Evolutionary conservation across 768 basidiomycete genomes (phyloP), one percentile per base, ranked within the genome.

Genomic region (Gautieria morchelliformis): DNA sequence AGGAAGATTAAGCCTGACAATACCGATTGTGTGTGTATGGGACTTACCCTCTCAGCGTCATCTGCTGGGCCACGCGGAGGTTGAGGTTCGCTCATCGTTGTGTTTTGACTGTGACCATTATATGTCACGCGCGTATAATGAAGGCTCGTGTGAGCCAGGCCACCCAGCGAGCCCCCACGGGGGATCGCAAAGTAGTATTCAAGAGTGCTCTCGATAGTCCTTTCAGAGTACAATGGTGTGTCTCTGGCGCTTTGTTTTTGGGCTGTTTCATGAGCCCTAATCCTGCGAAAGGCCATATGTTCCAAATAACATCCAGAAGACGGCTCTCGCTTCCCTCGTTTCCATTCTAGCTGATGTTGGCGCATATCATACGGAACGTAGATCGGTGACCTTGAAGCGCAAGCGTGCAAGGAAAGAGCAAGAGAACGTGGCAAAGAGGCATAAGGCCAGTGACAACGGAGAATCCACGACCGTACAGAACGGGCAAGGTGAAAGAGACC

Each of bases 1-100:
- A 32, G 44, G 52, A 54, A 58, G 32, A 58, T 37, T 32, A 32
- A 33, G 48, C 41, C 14, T 37, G 42, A 33, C 14, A 5, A 50
- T 19, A 6, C 10, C 20, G 48, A 45, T n/a, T 20, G 27, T 17
- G 45, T 37, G 33, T 35, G 19, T 37, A 37, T 17, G 47, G 52
- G 22, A 68, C 75, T 56, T 76, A 90, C 89, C 53, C 85, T 80
- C 65, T 91, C 91, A 11, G 90, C 92, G 70, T 91, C 89, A 60
- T 85, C 82, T 50, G 48, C 40, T 32, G 59, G 53, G 27, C 33
- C 53, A 41, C 53, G 53, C 42, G 53, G 45, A 46, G 41, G 56
- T 56, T 56, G 32, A 45, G 55, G 11, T 24, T 49, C 48, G 48
- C 48, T 49, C 48, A 49, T 49, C 48, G 48, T 49, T 10, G 32